Evolutionary conservation across 2,329 filamentous ascomycete genomes (phyloP).

Genomic region (Diaporthe vaccinii): DNA sequence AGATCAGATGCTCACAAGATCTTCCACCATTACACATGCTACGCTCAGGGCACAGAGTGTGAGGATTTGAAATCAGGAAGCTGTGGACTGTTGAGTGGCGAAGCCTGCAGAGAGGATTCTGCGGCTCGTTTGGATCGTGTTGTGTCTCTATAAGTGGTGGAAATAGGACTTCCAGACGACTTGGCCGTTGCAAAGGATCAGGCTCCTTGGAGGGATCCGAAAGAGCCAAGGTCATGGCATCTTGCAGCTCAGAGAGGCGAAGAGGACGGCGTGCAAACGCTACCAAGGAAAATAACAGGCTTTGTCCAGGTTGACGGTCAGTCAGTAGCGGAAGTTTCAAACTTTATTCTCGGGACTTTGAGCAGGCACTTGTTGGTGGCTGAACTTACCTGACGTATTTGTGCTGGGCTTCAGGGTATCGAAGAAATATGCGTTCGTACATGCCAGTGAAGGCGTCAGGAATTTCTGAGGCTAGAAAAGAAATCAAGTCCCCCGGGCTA

Average conservation of each 20-base stretch:
- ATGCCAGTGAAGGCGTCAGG: background rate
- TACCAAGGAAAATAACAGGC: background rate
- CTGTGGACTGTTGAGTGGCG: background rate
- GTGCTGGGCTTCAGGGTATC: background rate
- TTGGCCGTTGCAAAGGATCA: background rate
- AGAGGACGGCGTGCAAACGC: background rate
- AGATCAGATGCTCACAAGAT: background rate
- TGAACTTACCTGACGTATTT: background rate
- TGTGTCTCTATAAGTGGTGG: background rate
- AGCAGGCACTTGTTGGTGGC: background rate
- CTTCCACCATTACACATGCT: background rate
- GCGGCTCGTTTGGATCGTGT: background rate
- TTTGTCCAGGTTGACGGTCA: background rate
- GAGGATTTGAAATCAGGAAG: background rate
- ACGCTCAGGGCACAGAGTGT: background rate
- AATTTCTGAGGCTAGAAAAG: background rate
- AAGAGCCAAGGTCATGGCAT: background rate
- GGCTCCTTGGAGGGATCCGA: background rate
- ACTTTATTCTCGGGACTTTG: accelerated
- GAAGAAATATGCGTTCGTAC: background rate
- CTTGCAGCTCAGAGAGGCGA: background rate
- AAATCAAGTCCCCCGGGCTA: background rate
- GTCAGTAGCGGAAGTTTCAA: background rate
- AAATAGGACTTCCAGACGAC: background rate
- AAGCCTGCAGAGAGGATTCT: background rate